These are phyloP conservation scores for Suillus alpinus DNA, from an alignment of 768 basidiomycete genomes.

Conservation along the genomic window DNA sequence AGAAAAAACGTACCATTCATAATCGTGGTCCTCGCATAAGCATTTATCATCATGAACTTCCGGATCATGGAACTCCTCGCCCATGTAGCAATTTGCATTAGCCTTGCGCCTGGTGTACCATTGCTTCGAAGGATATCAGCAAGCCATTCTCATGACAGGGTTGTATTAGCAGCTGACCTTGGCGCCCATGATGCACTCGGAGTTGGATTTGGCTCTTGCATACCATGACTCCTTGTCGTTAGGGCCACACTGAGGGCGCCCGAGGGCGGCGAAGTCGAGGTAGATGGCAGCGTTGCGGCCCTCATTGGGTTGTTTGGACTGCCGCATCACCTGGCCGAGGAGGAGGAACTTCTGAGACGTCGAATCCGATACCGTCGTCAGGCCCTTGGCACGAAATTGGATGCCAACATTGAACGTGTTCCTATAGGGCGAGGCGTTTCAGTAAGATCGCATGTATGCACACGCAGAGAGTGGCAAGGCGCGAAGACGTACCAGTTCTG, in stretches of 20 bases:
- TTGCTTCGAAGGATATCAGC: conserved; percentile 53
- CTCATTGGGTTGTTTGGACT: conserved; percentile 48
- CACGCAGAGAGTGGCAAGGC: background rate
- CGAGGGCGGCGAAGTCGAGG: conserved; percentile 78
- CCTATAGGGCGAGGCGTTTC: conserved; percentile 42
- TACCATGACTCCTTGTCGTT: conserved; percentile 88
- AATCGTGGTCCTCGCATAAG: conserved; percentile 82
- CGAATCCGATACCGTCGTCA: conserved; percentile 92
- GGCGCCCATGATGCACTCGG: conserved; percentile 91
- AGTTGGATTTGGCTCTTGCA: conserved; percentile 59
- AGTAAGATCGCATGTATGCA: conserved; percentile 3
- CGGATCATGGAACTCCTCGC: conserved; percentile 86
- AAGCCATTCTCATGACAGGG: background rate
- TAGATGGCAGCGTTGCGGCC: conserved; percentile 71
- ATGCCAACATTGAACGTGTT: conserved; percentile 65
- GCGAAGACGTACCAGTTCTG: conserved; percentile 65
- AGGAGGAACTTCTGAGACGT: conserved; percentile 96
- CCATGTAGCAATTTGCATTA: conserved; percentile 85
- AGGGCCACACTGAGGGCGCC: conserved; percentile 63
- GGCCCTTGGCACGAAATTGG: conserved; percentile 64
- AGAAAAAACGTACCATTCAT: conserved; percentile 70
- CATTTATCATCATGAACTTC: conserved; percentile 81
- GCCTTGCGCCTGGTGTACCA: conserved; percentile 87
- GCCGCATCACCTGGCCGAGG: conserved; percentile 69
- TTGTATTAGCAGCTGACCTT: conserved; percentile 50